Evolutionary conservation across 352 stramenopile species (phyloP), one percentile per base, ranked within the genome.

Genomic region (Globisporangium uncinulatum): DNA sequence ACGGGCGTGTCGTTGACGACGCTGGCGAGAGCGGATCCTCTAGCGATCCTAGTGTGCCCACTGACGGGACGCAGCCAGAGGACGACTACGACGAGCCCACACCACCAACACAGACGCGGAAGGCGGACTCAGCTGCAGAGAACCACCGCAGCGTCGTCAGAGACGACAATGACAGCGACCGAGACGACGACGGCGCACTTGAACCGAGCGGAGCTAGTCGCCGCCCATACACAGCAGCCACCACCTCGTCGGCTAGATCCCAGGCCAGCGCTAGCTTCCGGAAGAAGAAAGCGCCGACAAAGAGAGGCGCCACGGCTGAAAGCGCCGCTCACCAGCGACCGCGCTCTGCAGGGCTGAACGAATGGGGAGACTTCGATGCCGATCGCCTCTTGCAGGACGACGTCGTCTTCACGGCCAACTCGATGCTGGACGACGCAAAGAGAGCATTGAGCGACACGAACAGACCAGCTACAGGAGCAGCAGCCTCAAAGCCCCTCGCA

Each of bases 291-390:
- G 32, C 34, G 6, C 2, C 34, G 17, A 50, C 29, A 14, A 57
- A 63, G 31, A 48, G 45, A 41, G 20, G 3, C 20, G 34, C 44
- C 6, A 10, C 50, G 2, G 50, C 34, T 39, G 34, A 39, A 13
- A 39, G 42, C 24, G 4, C 11, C 39, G 11, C 13, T 2, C 17
- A 11, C n/a, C 49, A 51, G n/a, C 46, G 51, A 20, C 58, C 58
- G 21, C 34, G 36, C 51, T 60, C 46, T 3, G 45, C 45, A 2
- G 32, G 44, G n/a, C 53, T 74, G n/a, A 59, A 68, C n/a, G 77
- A 63, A 48, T 88, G 77, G 77, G 75, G 71, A 4, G 75, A 88
- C 36, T 82, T 84, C 37, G 67, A 88, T 41, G 57, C 75, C 2
- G 77, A 87, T 55, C 66, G 59, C 46, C 56, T 87, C 31, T 56